These are phyloP conservation scores for Daphne laureola DNA, from an alignment of 441 rosid genomes.

Conservation along the genomic window DNA sequence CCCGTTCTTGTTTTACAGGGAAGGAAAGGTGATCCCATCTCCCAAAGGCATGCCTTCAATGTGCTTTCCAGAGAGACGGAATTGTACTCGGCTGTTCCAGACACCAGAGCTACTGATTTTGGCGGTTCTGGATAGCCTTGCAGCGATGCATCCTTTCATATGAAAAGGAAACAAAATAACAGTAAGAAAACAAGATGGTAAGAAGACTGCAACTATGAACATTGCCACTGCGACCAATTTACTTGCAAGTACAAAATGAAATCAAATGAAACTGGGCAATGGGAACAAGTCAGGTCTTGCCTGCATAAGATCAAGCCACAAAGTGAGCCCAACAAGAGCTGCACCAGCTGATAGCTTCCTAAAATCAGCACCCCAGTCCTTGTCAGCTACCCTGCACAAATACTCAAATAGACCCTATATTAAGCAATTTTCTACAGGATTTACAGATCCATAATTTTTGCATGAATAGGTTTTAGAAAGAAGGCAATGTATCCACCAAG, in stretches of 20 bases:
- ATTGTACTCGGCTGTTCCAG: slow-evolving; percentile 86
- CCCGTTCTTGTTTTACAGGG: slow-evolving; percentile 83
- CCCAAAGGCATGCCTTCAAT: slow-evolving; percentile 88
- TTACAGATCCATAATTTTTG: too few species aligned
- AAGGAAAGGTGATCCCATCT: slow-evolving; percentile 95
- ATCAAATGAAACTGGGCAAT: slow-evolving; percentile 5
- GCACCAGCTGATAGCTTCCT: slow-evolving; percentile 93
- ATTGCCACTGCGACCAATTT: too few species aligned
- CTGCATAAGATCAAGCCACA: slow-evolving; percentile 99
- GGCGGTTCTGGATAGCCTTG: slow-evolving; percentile 89
- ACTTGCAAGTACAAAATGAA: too few species aligned
- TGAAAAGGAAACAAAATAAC: neutral
- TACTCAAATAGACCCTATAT: neutral
- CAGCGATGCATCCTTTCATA: slow-evolving; percentile 77
- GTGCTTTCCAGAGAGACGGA: slow-evolving; percentile 73
- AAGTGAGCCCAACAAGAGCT: slow-evolving; percentile 86
- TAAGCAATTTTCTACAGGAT: too few species aligned
- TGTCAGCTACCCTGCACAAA: slow-evolving; percentile 80
- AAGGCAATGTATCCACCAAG: too few species aligned
- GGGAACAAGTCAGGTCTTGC: slow-evolving; percentile 32
- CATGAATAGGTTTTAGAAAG: too few species aligned
- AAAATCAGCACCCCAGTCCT: slow-evolving; percentile 96
- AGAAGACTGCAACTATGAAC: too few species aligned
- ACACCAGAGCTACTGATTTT: slow-evolving; percentile 86
- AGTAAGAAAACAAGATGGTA: neutral